These are phyloP conservation scores for Mycosphaerella arachidis DNA, from an alignment of 2,329 filamentous ascomycete species.

Conservation along the genomic window DNA sequence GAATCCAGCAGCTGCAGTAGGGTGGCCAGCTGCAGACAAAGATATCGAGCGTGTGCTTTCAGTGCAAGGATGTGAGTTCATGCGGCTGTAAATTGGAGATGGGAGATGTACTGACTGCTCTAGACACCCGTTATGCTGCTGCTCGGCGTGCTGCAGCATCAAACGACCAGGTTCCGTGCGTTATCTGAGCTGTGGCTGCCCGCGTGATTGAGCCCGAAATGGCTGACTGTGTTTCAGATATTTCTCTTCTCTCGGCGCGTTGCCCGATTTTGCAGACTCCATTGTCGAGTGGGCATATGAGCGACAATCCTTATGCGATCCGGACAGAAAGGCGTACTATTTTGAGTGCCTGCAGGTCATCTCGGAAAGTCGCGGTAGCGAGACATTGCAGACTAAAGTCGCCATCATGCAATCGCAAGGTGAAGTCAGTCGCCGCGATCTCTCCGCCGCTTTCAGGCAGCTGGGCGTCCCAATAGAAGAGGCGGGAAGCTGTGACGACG, in stretches of 20 bases:
- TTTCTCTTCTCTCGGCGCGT: conserved; percentile 57
- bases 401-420: conserved; percentile 56
- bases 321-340: conserved; percentile 54
- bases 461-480: conserved; percentile 50
- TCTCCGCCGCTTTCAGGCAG: conserved; percentile 55
- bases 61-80: conserved; percentile 31
- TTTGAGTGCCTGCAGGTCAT: conserved; percentile 62
- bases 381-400: conserved; percentile 55
- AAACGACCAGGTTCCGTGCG: conserved; percentile 24
- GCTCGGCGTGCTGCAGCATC: conserved; percentile 15
- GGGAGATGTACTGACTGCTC: background rate
- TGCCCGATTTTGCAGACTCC: conserved; percentile 58
- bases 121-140: conserved; percentile 24
- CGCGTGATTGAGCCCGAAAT: background rate
- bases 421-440: conserved; percentile 53
- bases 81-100: background rate
- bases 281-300: conserved; percentile 61
- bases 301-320: conserved; percentile 55
- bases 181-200: background rate
- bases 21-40: conserved; percentile 29
- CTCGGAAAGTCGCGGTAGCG: conserved; percentile 52
- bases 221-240: conserved; percentile 28
- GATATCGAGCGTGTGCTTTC: conserved; percentile 34
- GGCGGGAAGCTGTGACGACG: conserved; percentile 48
- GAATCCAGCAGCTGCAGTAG: conserved; percentile 27